Base-by-base conservation (phyloP, 1,284 basidiomycete species). In the Bondarzewia mesenterica region DNA sequence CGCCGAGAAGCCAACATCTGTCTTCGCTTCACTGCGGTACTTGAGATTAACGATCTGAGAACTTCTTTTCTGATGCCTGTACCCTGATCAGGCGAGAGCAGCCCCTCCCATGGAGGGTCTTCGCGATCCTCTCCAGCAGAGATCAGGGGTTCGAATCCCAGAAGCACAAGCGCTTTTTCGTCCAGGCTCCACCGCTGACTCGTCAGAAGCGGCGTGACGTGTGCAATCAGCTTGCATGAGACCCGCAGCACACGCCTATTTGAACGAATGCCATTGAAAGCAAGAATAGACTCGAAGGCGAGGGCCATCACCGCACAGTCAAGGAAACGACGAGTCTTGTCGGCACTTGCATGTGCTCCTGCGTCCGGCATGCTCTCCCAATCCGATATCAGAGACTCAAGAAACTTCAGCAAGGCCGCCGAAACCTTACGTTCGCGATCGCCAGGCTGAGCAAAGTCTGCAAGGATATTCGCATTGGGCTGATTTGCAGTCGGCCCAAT, bases 301-400 rank as follows among this genome's bases (percentile, higher is more conserved):
- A 94, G 63, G 1, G 80, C 73, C 0, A 74, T 66, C 4, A 89
- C 70, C 1, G 81, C 75, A 15, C 85, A 64, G 58, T 94, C 90
- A 36, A 94, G 59, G 4, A 77, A 71, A 27, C 75, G 73, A 12
- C 88, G 79, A 3, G 82, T 72, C 39, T 70, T 73, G 58, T 89
- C 86, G 0, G 78, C 75, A 1, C 77, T 73, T 23, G 75, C 67
- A 46, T 71, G 67, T 12, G 54, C 56, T 20, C 61, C 58, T 12
- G 56, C 62, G 1, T 68, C 68, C 22, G 59, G 62, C 4, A 55
- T 45, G 7, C 58, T 52, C 27, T 79, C 75, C 77, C 81, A 82
- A 41, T 77, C 74, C 1, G 55, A 52, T 14, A 61, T 46, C 0
- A 83, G 57, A 3, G 68, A 63, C 42, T 86, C 82, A 20, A 91